Conservation (phyloP, 805 yeast species). For the Candida verbasci region DNA sequence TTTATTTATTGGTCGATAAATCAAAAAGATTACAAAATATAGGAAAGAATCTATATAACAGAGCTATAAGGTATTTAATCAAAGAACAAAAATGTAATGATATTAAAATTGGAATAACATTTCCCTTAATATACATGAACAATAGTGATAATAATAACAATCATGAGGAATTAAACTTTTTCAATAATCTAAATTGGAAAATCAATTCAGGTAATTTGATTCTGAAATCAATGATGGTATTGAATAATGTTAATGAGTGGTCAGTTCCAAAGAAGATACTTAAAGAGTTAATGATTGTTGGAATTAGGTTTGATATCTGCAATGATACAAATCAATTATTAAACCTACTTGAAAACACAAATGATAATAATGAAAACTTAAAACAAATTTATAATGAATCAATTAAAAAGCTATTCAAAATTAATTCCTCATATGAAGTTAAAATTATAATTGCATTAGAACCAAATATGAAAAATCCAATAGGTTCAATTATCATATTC, state of each 20-base stretch:
- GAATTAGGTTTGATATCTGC: conserved; percentile 55
- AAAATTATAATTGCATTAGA: conserved; percentile 51
- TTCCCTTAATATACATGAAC: conserved; percentile 43
- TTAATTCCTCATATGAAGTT: conserved; percentile 28
- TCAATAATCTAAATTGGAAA: conserved; percentile 43
- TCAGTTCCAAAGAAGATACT: conserved; percentile 51
- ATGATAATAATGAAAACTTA: conserved; percentile 5
- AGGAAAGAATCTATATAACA: conserved; percentile 49
- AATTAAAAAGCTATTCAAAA: conserved; percentile 23
- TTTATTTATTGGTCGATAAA: conserved; percentile 48
- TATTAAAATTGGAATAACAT: conserved; percentile 40
- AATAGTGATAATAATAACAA: conserved; percentile 24
- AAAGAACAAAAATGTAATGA: conserved; percentile 38
- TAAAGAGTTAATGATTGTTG: conserved; percentile 51
- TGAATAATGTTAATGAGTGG: conserved; percentile 44
- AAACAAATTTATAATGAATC: conserved; percentile 35
- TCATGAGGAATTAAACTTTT: conserved; percentile 26
- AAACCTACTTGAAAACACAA: conserved; percentile 29
- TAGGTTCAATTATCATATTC: conserved; percentile 49
- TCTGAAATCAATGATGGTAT: conserved; percentile 33
- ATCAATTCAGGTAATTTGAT: conserved; percentile 13
- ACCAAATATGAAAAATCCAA: conserved; percentile 47
- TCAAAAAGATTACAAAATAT: conserved; percentile 51
- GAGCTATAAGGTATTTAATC: conserved; percentile 47
- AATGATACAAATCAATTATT: conserved; percentile 38